Conservation (phyloP, 768 basidiomycete species). For the Candolleomyces aberdarensis region DNA sequence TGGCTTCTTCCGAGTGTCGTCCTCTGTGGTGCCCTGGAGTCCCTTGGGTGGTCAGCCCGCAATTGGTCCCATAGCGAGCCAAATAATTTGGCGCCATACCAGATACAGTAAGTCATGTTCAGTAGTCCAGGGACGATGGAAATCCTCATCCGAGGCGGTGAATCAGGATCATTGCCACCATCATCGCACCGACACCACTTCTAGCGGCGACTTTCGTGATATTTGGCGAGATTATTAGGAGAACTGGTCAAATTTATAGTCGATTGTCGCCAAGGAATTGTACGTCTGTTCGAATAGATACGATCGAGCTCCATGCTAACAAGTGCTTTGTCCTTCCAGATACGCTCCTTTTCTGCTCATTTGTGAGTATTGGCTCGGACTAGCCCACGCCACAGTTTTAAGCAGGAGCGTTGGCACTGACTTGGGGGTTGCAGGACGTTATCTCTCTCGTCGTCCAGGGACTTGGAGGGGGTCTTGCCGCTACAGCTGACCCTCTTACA, state of each 20-base stretch:
- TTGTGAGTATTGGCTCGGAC: conserved; percentile 16
- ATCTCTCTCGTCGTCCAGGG: conserved; percentile 54
- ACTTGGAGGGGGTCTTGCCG: conserved; percentile 49
- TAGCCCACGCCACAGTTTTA: background rate
- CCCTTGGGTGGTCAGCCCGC: conserved; percentile 53
- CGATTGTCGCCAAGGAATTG: conserved; percentile 41
- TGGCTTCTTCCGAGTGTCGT: conserved; percentile 50
- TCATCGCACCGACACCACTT: conserved; percentile 55
- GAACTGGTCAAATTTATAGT: conserved; percentile 47
- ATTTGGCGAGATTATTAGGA: conserved; percentile 42
- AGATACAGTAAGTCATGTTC: conserved; percentile 38
- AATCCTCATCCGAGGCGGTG: background rate
- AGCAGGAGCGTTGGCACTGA: background rate
- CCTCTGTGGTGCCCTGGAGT: conserved; percentile 46
- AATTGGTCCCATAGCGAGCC: conserved; percentile 45
- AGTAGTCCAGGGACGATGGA: background rate
- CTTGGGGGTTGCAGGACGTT: conserved; percentile 32
- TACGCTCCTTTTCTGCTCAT: conserved; percentile 39
- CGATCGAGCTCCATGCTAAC: background rate
- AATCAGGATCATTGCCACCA: conserved; percentile 38
- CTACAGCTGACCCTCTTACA: conserved; percentile 16
- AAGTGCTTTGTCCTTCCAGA: conserved; percentile 22
- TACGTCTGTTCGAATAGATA: conserved; percentile 19
- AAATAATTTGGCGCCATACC: conserved; percentile 21
- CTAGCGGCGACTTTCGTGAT: conserved; percentile 57